A percentile compares a stretch with the other conserved stretches of the same genome.
Conservation (phyloP, 805 yeast species). For the Metschnikowia lachancei region DNA sequence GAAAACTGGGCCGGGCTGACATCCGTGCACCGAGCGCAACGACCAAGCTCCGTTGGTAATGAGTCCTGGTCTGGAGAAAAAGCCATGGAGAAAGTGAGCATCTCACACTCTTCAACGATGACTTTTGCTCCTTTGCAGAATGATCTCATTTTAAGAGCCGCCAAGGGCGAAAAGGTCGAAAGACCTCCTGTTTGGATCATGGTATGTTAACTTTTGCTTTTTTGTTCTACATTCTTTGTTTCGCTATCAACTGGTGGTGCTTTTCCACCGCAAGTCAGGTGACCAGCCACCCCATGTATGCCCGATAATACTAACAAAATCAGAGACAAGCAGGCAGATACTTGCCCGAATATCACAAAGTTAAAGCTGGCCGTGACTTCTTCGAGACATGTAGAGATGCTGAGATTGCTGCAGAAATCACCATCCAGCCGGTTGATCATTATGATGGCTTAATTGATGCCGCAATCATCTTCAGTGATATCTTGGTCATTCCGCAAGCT, state of each 20-base stretch:
- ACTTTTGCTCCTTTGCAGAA: conserved; percentile 78
- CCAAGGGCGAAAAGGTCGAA: conserved; percentile 84
- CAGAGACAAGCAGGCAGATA: conserved; percentile 95
- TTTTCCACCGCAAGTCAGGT: too few species aligned
- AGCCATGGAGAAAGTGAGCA: neutral
- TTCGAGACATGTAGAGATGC: conserved; percentile 95
- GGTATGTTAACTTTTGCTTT: conserved; percentile 42
- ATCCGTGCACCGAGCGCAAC: conserved; percentile 12
- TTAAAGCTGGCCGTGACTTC: conserved; percentile 80
- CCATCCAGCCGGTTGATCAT: conserved; percentile 92
- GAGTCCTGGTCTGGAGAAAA: conserved; percentile 1
- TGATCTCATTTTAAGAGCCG: conserved; percentile 89
- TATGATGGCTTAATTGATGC: conserved; percentile 90
- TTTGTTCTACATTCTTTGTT: neutral
- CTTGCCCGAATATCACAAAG: conserved; percentile 86
- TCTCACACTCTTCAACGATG: conserved; percentile 8
- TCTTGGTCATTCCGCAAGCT: conserved; percentile 95
- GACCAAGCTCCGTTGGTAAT: neutral
- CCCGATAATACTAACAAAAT: conserved; percentile 10
- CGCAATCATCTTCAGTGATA: conserved; percentile 94
- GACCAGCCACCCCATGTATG: too few species aligned
- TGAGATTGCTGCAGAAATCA: conserved; percentile 88
- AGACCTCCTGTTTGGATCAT: conserved; percentile 98
- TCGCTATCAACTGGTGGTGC: too few species aligned
- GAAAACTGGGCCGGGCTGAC: conserved; percentile 1